phyloP scores from a whole-genome alignment of 2,329 filamentous ascomycete species.

The Epicoccum nigrum region DNA sequence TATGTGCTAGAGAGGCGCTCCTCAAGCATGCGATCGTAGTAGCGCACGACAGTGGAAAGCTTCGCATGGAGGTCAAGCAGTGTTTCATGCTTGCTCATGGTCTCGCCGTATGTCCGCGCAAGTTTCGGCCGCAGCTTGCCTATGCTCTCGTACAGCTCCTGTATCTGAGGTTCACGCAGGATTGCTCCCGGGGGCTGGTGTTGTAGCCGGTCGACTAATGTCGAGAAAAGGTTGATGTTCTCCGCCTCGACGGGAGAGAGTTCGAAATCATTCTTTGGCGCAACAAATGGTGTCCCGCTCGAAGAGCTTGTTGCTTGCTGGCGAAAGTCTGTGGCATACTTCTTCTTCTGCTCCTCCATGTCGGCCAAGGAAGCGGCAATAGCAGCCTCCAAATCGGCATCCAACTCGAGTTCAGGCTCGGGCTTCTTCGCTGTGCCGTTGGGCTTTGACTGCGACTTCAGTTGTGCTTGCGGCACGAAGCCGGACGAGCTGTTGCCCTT shows the following conservation, averaged over 20 bases:
- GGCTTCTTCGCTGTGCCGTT: slow-evolving; percentile 46
- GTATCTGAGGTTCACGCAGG: slow-evolving; percentile 94
- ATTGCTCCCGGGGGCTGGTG: slow-evolving; percentile 96
- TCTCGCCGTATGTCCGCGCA: slow-evolving; percentile 94
- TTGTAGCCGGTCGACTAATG: slow-evolving; percentile 90
- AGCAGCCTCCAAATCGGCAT: slow-evolving; percentile 89
- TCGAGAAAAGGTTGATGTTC: slow-evolving; percentile 95
- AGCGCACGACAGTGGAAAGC: slow-evolving; percentile 91
- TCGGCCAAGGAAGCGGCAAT: slow-evolving; percentile 94
- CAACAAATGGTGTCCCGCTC: slow-evolving; percentile 56
- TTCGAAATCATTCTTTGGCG: slow-evolving; percentile 91
- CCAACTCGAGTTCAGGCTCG: slow-evolving; percentile 75
- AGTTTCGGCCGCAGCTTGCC: slow-evolving; percentile 91
- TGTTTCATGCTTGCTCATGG: slow-evolving; percentile 99
- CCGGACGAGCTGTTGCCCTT: slow-evolving; percentile 73
- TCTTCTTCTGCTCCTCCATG: slow-evolving; percentile 98
- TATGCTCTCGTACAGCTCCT: slow-evolving; percentile 97
- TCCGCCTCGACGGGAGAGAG: slow-evolving; percentile 92
- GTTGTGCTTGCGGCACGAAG: slow-evolving; percentile 70
- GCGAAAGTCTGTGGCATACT: slow-evolving; percentile 82
- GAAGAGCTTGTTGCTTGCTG: slow-evolving; percentile 68
- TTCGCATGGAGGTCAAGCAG: slow-evolving; percentile 94
- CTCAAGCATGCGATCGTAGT: slow-evolving; percentile 98
- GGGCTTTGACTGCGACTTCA: slow-evolving; percentile 48
- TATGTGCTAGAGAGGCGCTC: slow-evolving; percentile 93